Evolutionary conservation across 106 monocot species (phyloP).

Genomic region (Ottelia alismoides): DNA sequence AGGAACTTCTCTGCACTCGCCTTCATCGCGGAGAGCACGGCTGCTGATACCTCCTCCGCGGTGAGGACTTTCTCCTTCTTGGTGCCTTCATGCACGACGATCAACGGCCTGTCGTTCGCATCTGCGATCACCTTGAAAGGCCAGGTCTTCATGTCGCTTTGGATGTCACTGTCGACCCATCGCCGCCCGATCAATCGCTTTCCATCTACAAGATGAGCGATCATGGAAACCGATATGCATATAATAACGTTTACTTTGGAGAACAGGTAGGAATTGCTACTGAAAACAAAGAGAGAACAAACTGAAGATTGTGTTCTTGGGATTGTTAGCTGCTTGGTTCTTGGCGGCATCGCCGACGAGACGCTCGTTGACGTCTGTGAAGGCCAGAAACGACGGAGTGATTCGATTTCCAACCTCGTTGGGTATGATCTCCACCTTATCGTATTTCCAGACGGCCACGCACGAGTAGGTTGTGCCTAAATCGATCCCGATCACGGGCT

Average conservation of each 20-base stretch:
- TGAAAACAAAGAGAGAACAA: too few species aligned
- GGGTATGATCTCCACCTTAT: conserved; percentile 16
- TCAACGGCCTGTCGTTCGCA: conserved; percentile 9
- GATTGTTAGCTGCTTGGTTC: conserved; percentile 20
- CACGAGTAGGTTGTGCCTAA: conserved; percentile 16
- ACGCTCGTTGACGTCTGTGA: conserved; percentile 19
- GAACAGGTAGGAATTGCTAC: too few species aligned
- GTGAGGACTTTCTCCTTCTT: conserved; percentile 10
- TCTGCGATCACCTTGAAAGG: conserved; percentile 1
- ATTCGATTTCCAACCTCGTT: conserved; percentile 16
- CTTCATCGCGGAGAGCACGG: conserved; percentile 8
- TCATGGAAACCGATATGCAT: too few species aligned
- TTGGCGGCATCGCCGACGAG: conserved; percentile 21
- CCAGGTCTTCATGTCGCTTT: conserved; percentile 12
- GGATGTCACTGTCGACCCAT: background rate
- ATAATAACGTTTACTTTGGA: too few species aligned
- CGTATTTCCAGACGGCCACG: conserved; percentile 18
- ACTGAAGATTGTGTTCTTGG: conserved; percentile 9
- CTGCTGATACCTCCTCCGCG: conserved; percentile 11
- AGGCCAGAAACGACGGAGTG: conserved; percentile 16
- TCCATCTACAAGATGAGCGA: too few species aligned
- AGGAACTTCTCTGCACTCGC: conserved; percentile 6
- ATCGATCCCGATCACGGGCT: conserved; percentile 7
- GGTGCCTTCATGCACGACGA: conserved; percentile 4
- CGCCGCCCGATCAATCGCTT: conserved; percentile 15